Evolutionary conservation across 2,329 filamentous ascomycete species (phyloP).

Genomic region (Torrubiellomyces zombiae): DNA sequence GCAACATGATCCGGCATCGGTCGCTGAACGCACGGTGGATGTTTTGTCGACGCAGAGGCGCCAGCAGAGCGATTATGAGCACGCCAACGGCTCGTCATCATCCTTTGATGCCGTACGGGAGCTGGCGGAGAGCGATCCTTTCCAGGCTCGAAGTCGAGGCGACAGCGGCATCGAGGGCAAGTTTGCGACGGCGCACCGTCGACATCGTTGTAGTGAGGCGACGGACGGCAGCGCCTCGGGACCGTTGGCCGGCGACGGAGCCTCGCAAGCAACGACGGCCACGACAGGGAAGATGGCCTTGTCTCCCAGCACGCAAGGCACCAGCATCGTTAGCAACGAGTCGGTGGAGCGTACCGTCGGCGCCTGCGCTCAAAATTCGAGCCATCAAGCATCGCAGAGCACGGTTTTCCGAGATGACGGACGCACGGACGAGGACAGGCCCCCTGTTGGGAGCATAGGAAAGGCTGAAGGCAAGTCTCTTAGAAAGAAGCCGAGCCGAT

Average conservation of each 20-base stretch:
- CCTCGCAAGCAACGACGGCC: conserved; percentile 44
- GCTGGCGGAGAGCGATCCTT: conserved; percentile 32
- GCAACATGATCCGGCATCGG: conserved; percentile 6
- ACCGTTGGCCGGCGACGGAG: conserved; percentile 40
- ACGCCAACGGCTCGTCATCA: conserved; percentile 22
- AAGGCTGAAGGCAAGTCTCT: conserved; percentile 32
- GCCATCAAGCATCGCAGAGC: conserved; percentile 10
- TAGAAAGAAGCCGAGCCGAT: conserved; percentile 46
- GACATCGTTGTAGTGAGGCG: conserved; percentile 43
- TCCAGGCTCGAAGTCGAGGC: conserved; percentile 17
- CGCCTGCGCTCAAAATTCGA: conserved; percentile 21
- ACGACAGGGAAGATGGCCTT: conserved; percentile 47
- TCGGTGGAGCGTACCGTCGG: conserved; percentile 33
- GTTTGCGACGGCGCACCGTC: conserved; percentile 21
- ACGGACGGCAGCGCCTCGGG: conserved; percentile 42
- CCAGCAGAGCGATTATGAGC: conserved; percentile 10
- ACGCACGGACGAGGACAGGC: conserved; percentile 14
- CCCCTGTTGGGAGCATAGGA: conserved; percentile 24
- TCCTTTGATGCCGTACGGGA: conserved; percentile 30
- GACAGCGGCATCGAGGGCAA: conserved; percentile 19
- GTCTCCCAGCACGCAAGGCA: conserved; percentile 48
- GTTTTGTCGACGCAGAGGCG: no score
- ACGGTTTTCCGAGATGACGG: conserved; percentile 10
- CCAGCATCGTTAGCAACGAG: conserved; percentile 46
- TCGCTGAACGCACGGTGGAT: conserved; percentile 4